Percentiles rank a stretch among this genome's conserved stretches.
phyloP scores from a whole-genome alignment of 768 basidiomycete species.

The Megacollybia marginata region DNA sequence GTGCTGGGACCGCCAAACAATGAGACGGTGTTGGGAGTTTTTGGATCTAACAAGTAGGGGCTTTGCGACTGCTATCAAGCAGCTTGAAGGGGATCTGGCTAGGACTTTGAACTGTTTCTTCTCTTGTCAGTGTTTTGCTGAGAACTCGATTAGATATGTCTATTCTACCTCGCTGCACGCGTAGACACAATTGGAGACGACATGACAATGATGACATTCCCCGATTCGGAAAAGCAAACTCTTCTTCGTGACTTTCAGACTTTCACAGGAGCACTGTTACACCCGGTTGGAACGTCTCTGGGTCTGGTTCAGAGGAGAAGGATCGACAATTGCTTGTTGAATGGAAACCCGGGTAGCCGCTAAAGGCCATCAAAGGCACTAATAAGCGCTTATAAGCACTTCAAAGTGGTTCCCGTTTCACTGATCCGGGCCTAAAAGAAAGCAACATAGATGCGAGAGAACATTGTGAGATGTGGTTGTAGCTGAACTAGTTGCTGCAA shows the following conservation, averaged over 20 bases:
- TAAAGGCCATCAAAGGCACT: too few relatives aligned
- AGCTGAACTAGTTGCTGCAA: too few relatives aligned
- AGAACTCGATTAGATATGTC: conserved; percentile 55
- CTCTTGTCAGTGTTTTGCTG: not conserved
- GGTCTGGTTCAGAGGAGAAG: conserved; percentile 79
- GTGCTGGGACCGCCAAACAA: conserved; percentile 78
- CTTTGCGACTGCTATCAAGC: conserved; percentile 93
- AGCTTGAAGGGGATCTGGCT: conserved; percentile 91
- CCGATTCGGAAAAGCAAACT: conserved; percentile 80
- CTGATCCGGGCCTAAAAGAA: too few relatives aligned
- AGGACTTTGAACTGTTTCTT: conserved; percentile 59
- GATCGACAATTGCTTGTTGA: conserved; percentile 88
- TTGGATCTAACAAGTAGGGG: conserved; percentile 83
- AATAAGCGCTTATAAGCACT: too few relatives aligned
- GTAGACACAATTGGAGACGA: conserved; percentile 97
- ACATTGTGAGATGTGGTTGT: too few relatives aligned
- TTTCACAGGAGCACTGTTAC: conserved; percentile 77
- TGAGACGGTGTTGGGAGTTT: too few relatives aligned
- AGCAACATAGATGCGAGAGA: too few relatives aligned
- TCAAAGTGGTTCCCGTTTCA: too few relatives aligned
- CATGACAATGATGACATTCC: conserved; percentile 98
- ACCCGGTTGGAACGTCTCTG: conserved; percentile 82
- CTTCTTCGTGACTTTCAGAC: conserved; percentile 68
- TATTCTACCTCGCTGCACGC: conserved; percentile 92
- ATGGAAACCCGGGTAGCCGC: too few relatives aligned